Evolutionary conservation across 768 basidiomycete genomes (phyloP), one percentile per base, ranked within the genome.

Genomic region (Tylopilus felleus): DNA sequence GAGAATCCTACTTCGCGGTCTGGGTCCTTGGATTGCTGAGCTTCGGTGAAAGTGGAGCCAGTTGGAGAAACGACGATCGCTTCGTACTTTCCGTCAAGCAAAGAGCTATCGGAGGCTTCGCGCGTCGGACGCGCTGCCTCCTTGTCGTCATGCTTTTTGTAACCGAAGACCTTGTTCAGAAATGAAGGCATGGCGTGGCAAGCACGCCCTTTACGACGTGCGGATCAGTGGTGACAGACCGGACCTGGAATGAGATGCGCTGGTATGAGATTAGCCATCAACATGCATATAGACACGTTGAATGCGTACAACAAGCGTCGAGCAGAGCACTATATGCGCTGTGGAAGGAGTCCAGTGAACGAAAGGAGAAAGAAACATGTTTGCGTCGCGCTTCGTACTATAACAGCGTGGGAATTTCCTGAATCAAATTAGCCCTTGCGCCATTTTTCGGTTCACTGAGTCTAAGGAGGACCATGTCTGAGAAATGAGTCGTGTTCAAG

Each of bases 61-160:
- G 75, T 64, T 6, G 77, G 75, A 4, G 75, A 78, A 19, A 68
- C 46, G 22, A 57, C 52, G 19, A 89, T 77, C 8, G 82, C 81
- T 67, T 89, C 88, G 63, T 87, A 90, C 67, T 84, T 87, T 52
- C 86, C 88, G 51, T 85, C 88, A 4, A 90, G 77, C 48, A 88
- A 71, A 14, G 81, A 75, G 21, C 70, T 65, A 49, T 75, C 74
- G 12, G 75, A 73, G 28, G 60, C 36, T 17, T 71, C 71, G 23
- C 73, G 71, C 38, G 72, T 60, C 22, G 71, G 65, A 23, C 50
- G 67, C 16, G 52, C 19, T 3, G 46, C 9, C 29, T 77, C 74
- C 61, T 77, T 78, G 56, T 80, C 81, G 61, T 84, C 84, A 27
- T 76, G 71, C 72, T 80, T 86, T 73, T 82, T 88, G 71, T 87